Conservation (phyloP, 805 yeast species). For the Tetrapisispora namnaoensis region DNA sequence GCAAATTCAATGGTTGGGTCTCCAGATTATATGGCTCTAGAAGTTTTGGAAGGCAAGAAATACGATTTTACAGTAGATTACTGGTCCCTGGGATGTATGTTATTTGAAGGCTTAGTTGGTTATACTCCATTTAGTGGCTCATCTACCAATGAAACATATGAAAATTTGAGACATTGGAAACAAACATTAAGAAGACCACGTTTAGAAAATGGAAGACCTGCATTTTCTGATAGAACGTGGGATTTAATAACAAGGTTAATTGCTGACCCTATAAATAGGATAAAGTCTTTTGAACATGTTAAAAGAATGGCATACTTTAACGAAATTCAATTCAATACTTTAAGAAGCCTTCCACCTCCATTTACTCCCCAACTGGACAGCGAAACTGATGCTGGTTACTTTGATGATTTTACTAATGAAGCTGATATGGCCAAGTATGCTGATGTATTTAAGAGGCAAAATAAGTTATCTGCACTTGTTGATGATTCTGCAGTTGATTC, state of each 20-base stretch:
- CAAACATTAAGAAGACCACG: constrained; percentile 82
- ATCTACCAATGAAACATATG: constrained; percentile 87
- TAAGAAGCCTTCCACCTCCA: constrained; percentile 76
- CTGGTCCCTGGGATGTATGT: constrained; percentile 97
- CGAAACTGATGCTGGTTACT: constrained; percentile 97
- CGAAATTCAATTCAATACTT: constrained; percentile 68
- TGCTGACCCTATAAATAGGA: constrained; percentile 66
- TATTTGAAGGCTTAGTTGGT: constrained; percentile 92
- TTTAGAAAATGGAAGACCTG: constrained; percentile 82
- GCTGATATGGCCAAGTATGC: constrained; percentile 96
- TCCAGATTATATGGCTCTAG: constrained; percentile 98
- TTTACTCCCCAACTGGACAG: constrained; percentile 94
- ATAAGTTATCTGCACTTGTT: constrained; percentile 61
- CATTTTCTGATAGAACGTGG: constrained; percentile 96
- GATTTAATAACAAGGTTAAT: constrained; percentile 68
- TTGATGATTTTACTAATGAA: constrained; percentile 94
- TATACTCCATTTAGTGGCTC: constrained; percentile 96
- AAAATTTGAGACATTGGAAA: constrained; percentile 88
- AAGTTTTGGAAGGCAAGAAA: constrained; percentile 85
- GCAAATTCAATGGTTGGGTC: constrained; percentile 96
- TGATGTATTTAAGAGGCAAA: constrained; percentile 92
- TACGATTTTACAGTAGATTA: constrained; percentile 96
- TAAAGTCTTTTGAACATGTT: constrained; percentile 73
- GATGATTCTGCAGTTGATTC: constrained; percentile 49
- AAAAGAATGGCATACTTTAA: constrained; percentile 70